phyloP scores from a whole-genome alignment of 345 rosid genomes.

The Eucalyptus paniculata region DNA sequence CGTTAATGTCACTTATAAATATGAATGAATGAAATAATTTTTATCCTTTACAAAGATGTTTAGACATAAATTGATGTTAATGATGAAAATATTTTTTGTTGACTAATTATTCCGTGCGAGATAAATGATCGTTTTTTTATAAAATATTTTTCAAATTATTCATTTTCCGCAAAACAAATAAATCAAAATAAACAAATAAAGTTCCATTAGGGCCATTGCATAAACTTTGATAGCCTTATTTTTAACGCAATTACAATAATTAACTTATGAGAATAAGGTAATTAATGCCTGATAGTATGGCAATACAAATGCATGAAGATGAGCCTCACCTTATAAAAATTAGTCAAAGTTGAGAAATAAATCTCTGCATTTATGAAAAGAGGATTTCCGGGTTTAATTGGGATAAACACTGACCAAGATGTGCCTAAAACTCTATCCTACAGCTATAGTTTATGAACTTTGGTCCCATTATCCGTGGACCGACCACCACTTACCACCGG shows the following conservation, averaged over 20 bases:
- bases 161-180: fast-evolving
- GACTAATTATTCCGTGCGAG: background rate
- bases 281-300: background rate
- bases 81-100: background rate
- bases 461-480: background rate
- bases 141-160: background rate
- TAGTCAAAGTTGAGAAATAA: background rate
- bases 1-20: fast-evolving
- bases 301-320: background rate
- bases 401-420: background rate
- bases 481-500: background rate
- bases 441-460: background rate
- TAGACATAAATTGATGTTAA: no score
- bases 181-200: background rate
- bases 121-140: background rate
- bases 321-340: background rate
- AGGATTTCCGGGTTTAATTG: background rate
- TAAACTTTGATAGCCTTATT: background rate
- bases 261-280: background rate
- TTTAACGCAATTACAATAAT: background rate
- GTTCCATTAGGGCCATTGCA: background rate
- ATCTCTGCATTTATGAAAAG: background rate
- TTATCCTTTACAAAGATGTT: no score
- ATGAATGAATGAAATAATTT: background rate
- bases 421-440: background rate